Evolutionary conservation across 371 early-diverging fungal species (phyloP), one percentile per base, ranked within the genome.

Genomic region (Apophysomyces elegans): DNA sequence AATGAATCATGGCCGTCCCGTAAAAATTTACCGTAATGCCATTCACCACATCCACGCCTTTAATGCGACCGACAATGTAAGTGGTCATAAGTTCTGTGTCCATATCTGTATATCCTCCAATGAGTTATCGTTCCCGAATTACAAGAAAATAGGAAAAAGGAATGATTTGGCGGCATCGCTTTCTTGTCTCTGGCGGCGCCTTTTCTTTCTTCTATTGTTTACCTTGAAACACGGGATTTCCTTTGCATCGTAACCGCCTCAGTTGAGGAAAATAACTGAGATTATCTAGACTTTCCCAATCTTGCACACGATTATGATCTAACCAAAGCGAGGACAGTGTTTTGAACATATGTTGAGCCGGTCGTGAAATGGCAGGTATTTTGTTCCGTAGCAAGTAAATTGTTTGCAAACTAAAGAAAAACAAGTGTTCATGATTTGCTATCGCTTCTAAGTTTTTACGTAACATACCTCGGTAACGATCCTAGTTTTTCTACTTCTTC

Each of bases 351-450:
- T 45, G 50, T 41, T 36, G 38, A 13, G 36, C 14, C 16, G 70
- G 60, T 9, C 65, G 37, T 14, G 62, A 21, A 38, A 77, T 63
- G 1, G 59, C 54, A 4, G 66, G 8, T 21, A 87, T 64, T n/a
- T 66, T 47, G 65, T 90, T 90, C 60, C 77, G 64, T 39, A 75
- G 83, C 7, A 90, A 61, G 62, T 79, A 81, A 5, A 88, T 67
- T 1, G 61, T 71, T 46, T 80, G 70, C 12, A 90, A 62, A 12
- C 77, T 79, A 59, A 11, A 13, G 12, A 14, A 56, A 13, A 9
- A 11, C 12, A 13, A 59, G 32, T 11, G 21, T 21, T 4, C n/a
- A 21, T 43, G n/a, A 46, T 26, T 56, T 58, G n/a, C 44, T 16
- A 37, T 6, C 37, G 32, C 32, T 26, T 26, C 32, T 26, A 26